phyloP scores from a whole-genome alignment of 2,329 filamentous ascomycete species.

The Aspergillus proliferans region DNA sequence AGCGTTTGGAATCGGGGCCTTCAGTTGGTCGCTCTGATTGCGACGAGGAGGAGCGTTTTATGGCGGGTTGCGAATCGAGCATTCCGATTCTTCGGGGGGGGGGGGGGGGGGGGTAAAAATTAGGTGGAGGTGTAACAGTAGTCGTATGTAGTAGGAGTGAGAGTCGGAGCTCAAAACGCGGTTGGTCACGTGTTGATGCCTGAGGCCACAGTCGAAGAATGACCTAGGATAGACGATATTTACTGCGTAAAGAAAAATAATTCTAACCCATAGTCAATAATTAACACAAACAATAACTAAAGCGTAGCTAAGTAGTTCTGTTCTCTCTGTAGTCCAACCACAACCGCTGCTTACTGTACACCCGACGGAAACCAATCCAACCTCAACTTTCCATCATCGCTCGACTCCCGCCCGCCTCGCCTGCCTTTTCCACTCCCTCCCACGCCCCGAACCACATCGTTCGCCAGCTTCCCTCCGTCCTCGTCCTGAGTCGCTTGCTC shows the following conservation, averaged over 20 bases:
- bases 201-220: conserved; percentile 8
- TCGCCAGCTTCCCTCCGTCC: conserved; percentile 15
- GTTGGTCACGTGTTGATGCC: conserved; percentile 21
- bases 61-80: conserved; percentile 20
- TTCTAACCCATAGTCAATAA: no score
- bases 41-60: conserved; percentile 30
- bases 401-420: conserved; percentile 15
- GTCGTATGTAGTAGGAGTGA: conserved; percentile 3
- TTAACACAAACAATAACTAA: no score
- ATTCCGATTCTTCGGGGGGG: conserved; percentile 14
- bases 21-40: conserved; percentile 4
- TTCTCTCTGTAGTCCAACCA: conserved; percentile 19
- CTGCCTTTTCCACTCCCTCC: conserved; percentile 14
- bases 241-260: neutral
- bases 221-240: neutral
- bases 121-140: neutral
- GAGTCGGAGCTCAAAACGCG: conserved; percentile 3
- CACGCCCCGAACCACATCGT: conserved; percentile 15
- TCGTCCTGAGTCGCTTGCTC: conserved; percentile 10
- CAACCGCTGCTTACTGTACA: conserved; percentile 26
- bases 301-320: no score
- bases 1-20: conserved; percentile 24
- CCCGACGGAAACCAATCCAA: conserved; percentile 31
- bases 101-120: neutral
- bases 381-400: conserved; percentile 21